Conservation (phyloP, 2,329 filamentous ascomycete genomes). For the Aspergillus thermomutatus region DNA sequence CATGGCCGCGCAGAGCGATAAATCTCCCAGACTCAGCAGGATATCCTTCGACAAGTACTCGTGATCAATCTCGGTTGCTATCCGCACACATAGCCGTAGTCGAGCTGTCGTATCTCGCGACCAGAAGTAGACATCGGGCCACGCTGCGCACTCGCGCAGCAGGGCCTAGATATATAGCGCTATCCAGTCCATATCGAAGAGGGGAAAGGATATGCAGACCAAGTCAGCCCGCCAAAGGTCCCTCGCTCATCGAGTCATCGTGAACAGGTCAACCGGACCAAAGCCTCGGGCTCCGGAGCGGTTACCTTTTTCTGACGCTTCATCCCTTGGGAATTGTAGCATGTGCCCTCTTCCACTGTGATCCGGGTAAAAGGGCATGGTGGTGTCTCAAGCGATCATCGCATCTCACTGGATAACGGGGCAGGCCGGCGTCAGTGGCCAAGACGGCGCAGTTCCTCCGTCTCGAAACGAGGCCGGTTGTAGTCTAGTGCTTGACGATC, state of each 20-base stretch:
- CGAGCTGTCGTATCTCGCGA: not conserved
- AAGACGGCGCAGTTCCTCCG: not conserved
- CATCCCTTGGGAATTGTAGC: not conserved
- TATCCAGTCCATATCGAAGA: not conserved
- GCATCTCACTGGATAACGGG: not conserved
- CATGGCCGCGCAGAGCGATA: conserved; percentile 4
- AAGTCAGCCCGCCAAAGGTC: not conserved
- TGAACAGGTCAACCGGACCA: not conserved
- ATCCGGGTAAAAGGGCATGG: not conserved
- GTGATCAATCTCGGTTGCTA: not conserved
- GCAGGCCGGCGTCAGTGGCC: not conserved
- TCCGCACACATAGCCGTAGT: not conserved
- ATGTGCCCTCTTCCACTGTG: not conserved
- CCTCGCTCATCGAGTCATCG: not conserved
- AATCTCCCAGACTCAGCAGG: not conserved
- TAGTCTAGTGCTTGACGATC: not conserved
- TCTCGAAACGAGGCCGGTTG: not conserved
- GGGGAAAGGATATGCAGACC: not conserved
- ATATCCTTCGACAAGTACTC: not conserved
- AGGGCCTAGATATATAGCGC: not conserved
- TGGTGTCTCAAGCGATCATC: not conserved
- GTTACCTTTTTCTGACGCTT: not conserved
- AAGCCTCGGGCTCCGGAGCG: not conserved
- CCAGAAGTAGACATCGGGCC: not conserved
- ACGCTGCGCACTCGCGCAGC: not conserved